Conservation (phyloP, 768 basidiomycete species). For the Amanita subjunquillea region DNA sequence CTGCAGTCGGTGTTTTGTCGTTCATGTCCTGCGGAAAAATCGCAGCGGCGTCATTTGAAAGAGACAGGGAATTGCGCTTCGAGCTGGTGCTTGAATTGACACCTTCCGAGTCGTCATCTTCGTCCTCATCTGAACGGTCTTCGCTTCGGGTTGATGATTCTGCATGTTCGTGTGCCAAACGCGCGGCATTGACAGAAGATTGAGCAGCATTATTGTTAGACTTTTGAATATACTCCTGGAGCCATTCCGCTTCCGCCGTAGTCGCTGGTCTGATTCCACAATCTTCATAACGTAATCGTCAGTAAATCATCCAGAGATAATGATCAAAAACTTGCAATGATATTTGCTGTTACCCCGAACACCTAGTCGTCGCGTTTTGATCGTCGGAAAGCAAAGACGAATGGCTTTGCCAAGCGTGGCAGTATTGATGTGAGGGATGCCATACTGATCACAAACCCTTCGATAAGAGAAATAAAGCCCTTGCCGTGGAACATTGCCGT, state of each 20-base stretch:
- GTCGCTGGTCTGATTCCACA: constrained; percentile 91
- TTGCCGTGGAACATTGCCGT: constrained; percentile 89
- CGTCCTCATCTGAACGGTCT: constrained; percentile 74
- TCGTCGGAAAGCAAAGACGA: constrained; percentile 84
- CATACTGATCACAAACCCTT: constrained; percentile 85
- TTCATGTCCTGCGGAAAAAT: constrained; percentile 55
- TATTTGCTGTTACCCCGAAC: constrained; percentile 95
- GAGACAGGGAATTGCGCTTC: constrained; percentile 64
- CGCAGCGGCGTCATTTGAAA: constrained; percentile 54
- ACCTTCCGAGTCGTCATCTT: constrained; percentile 80
- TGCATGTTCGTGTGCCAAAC: constrained; percentile 60
- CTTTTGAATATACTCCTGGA: constrained; percentile 86
- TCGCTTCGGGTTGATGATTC: constrained; percentile 51
- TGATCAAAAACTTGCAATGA: constrained; percentile 52
- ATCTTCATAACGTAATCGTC: constrained; percentile 40
- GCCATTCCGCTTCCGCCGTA: constrained; percentile 82
- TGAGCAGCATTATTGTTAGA: constrained; percentile 81
- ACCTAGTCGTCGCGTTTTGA: constrained; percentile 89
- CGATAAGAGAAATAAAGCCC: constrained; percentile 92
- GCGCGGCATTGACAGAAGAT: constrained; percentile 64
- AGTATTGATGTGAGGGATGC: constrained; percentile 90
- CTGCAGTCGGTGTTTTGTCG: constrained; percentile 83
- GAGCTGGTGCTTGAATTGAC: constrained; percentile 49
- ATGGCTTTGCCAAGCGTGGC: constrained; percentile 94
- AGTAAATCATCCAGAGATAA: neutral